Percentiles rank a stretch among this genome's conserved stretches.
These are phyloP conservation scores for Shiraia bambusicola DNA, from an alignment of 2,329 filamentous ascomycete species.

Conservation along the genomic window DNA sequence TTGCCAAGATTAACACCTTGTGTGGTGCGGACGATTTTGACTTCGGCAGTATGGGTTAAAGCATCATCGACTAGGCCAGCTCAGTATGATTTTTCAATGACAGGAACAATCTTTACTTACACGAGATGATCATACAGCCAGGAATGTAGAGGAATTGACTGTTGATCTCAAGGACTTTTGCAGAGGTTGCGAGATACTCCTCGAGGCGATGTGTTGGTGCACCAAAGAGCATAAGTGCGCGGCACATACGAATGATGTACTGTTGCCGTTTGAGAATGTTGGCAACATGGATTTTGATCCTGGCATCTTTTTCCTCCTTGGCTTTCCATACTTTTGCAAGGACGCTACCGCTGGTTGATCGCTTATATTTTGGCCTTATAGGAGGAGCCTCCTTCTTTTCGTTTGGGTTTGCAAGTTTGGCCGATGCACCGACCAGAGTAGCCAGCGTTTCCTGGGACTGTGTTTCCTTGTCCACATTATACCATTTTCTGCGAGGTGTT, in stretches of 20 bases:
- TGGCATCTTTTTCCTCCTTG: constrained; percentile 52
- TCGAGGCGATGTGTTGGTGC: constrained; percentile 89
- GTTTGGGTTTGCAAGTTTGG: constrained; percentile 33
- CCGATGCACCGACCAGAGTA: constrained; percentile 31
- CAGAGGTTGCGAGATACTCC: constrained; percentile 85
- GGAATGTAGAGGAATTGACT: constrained; percentile 87
- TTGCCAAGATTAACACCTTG: constrained; percentile 74
- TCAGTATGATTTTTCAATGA: no score
- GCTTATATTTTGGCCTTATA: constrained; percentile 23
- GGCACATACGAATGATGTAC: constrained; percentile 83
- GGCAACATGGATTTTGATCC: constrained; percentile 61
- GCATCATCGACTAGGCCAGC: constrained; percentile 59
- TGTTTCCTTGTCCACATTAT: constrained; percentile 27
- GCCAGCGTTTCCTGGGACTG: constrained; percentile 35
- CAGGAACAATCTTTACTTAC: no score
- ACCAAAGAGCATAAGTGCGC: constrained; percentile 83
- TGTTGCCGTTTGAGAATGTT: constrained; percentile 75
- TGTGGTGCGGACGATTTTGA: constrained; percentile 69
- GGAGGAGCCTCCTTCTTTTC: constrained; percentile 16
- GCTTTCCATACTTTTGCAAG: constrained; percentile 31
- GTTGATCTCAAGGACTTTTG: constrained; percentile 80
- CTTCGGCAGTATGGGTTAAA: constrained; percentile 72
- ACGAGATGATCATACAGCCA: constrained; percentile 90
- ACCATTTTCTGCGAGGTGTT: constrained; percentile 35
- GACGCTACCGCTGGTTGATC: constrained; percentile 25